Evolutionary conservation across 2,329 filamentous ascomycete genomes (phyloP).

Genomic region (Claviceps sp.): DNA sequence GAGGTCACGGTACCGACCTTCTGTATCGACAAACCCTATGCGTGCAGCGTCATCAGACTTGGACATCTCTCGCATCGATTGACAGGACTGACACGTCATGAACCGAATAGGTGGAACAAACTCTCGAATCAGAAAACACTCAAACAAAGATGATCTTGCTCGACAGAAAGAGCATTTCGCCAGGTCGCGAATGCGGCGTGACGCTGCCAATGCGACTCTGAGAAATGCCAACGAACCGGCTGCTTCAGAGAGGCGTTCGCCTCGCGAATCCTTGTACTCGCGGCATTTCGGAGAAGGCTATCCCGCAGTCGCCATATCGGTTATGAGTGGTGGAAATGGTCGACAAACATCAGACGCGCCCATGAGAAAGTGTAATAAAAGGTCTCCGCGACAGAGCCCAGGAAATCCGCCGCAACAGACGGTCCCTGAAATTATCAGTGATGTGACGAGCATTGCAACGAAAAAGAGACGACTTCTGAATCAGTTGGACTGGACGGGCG

Average conservation of each 20-base stretch:
- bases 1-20: neutral
- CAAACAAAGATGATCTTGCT: slow-evolving; percentile 18
- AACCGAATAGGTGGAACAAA: slow-evolving; percentile 29
- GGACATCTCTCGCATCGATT: neutral
- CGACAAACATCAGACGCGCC: neutral
- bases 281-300: neutral
- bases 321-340: slow-evolving; percentile 3
- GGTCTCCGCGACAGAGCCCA: neutral
- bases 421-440: neutral
- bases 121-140: slow-evolving; percentile 20
- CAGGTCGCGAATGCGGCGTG: slow-evolving; percentile 15
- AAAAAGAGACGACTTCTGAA: slow-evolving; percentile 15
- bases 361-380: neutral
- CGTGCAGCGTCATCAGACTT: neutral
- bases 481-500: slow-evolving; percentile 19
- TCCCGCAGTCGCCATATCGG: neutral
- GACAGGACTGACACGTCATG: slow-evolving; percentile 15
- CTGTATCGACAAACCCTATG: neutral
- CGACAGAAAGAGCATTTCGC: slow-evolving; percentile 27
- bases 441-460: slow-evolving; percentile 7
- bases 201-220: neutral
- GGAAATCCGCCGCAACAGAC: neutral
- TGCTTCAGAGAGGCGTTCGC: neutral
- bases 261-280: neutral
- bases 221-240: neutral